These are phyloP conservation scores for Aureobasidium sp. DNA, from an alignment of 2,329 filamentous ascomycete species.

Conservation along the genomic window DNA sequence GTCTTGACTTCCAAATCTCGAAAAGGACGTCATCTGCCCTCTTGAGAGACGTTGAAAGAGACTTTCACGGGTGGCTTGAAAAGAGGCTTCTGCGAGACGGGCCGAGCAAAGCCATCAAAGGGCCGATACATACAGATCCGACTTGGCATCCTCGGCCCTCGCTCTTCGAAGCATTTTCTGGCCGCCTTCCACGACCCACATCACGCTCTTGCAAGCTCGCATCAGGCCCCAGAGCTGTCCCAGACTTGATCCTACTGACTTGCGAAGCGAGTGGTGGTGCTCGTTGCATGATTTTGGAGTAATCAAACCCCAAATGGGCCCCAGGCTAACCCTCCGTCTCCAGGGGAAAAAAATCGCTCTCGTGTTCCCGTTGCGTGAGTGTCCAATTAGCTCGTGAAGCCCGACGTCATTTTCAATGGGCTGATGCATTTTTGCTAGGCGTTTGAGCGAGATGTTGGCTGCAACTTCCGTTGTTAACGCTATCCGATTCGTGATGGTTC, in stretches of 20 bases:
- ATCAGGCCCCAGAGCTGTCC: constrained; percentile 10
- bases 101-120: constrained; percentile 15
- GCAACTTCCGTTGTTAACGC: not conserved
- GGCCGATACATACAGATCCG: constrained; percentile 4
- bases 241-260: constrained; percentile 4
- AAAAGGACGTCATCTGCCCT: not conserved
- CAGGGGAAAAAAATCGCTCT: constrained; percentile 8
- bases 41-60: constrained; percentile 11
- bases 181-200: constrained; percentile 12
- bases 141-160: constrained; percentile 5
- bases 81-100: constrained; percentile 10
- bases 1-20: not conserved
- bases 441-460: constrained; percentile 6
- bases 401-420: constrained; percentile 5
- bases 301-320: constrained; percentile 14
- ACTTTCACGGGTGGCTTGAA: constrained; percentile 11
- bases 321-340: constrained; percentile 7
- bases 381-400: not conserved
- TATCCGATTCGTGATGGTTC: not conserved
- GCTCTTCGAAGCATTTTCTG: constrained; percentile 12
- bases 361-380: not conserved
- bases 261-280: not conserved
- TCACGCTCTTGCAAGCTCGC: not conserved
- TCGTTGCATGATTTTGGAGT: constrained; percentile 6
- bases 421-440: constrained; percentile 2